Evolutionary conservation across 352 stramenopile genomes (phyloP).

Genomic region (Pythium insidiosum): DNA sequence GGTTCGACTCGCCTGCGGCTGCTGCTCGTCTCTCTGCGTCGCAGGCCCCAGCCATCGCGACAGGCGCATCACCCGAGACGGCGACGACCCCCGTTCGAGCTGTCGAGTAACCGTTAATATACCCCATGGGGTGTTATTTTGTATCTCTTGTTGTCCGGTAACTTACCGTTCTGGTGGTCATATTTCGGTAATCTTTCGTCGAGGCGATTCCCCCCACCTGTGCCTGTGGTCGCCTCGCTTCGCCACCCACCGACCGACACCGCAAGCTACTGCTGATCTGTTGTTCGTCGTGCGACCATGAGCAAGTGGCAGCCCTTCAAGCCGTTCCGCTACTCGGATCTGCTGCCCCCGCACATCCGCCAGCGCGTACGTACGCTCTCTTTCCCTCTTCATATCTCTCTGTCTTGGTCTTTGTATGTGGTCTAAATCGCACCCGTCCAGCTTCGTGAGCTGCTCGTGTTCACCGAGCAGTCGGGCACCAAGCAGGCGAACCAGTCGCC

Average conservation of each 20-base stretch:
- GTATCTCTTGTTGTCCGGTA: too few species aligned
- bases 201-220: neutral
- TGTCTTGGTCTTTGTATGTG: neutral
- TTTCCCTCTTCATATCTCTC: neutral
- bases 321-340: constrained; percentile 67
- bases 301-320: constrained; percentile 83
- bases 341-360: constrained; percentile 57
- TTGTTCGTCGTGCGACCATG: too few species aligned
- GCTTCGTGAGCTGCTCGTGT: constrained; percentile 77
- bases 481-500: constrained; percentile 71
- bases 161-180: constrained; percentile 15
- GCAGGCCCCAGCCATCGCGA: too few species aligned
- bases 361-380: constrained; percentile 34
- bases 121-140: too few species aligned
- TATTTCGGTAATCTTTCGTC: constrained; percentile 8
- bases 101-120: constrained; percentile 14
- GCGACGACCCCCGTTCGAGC: too few species aligned
- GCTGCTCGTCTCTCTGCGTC: neutral
- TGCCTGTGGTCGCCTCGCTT: constrained; percentile 8
- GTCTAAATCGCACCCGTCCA: too few species aligned
- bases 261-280: too few species aligned
- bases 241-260: too few species aligned
- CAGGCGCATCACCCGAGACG: too few species aligned
- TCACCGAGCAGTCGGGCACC: constrained; percentile 67
- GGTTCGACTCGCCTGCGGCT: constrained; percentile 21